These are phyloP conservation scores for Neofusicoccum laricinum DNA, from an alignment of 2,329 filamentous ascomycete species.

Conservation along the genomic window DNA sequence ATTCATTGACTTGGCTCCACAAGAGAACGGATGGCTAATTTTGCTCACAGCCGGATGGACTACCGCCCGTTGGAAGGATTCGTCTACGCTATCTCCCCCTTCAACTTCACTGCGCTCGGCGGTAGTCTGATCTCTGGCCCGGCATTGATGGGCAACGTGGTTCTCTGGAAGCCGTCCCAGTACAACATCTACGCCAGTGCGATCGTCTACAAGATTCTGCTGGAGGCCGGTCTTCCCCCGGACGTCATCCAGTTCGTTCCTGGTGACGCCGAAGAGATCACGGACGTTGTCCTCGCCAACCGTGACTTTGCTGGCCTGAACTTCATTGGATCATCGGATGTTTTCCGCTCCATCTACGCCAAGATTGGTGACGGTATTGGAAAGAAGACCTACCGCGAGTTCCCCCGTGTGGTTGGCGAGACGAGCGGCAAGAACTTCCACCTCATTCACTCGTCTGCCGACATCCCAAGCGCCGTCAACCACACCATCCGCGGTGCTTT, in stretches of 20 bases:
- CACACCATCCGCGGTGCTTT: slow-evolving; percentile 85
- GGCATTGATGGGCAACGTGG: slow-evolving; percentile 88
- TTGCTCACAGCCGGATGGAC: slow-evolving; percentile 62
- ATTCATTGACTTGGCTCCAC: neutral
- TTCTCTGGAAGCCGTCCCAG: slow-evolving; percentile 92
- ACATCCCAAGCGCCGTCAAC: slow-evolving; percentile 72
- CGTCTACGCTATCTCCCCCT: slow-evolving; percentile 88
- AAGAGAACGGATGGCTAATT: slow-evolving; percentile 20
- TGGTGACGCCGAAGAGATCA: slow-evolving; percentile 81
- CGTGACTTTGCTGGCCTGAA: slow-evolving; percentile 82
- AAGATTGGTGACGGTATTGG: slow-evolving; percentile 79
- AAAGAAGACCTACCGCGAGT: slow-evolving; percentile 76
- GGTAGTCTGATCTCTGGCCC: slow-evolving; percentile 81
- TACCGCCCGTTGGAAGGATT: slow-evolving; percentile 95
- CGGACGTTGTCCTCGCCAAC: slow-evolving; percentile 71
- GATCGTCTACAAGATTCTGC: slow-evolving; percentile 83
- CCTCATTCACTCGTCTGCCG: slow-evolving; percentile 72
- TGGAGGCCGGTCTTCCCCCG: slow-evolving; percentile 84
- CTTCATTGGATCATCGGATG: slow-evolving; percentile 88
- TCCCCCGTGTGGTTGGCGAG: slow-evolving; percentile 86
- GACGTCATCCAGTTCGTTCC: slow-evolving; percentile 93
- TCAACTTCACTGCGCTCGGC: slow-evolving; percentile 95
- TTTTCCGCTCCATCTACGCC: slow-evolving; percentile 89
- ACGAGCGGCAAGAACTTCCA: slow-evolving; percentile 95
- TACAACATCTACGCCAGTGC: slow-evolving; percentile 85